Evolutionary conservation across 108 stramenopile genomes (phyloP), one percentile per base, ranked within the genome.

Genomic region (Cyclotella cryptica): DNA sequence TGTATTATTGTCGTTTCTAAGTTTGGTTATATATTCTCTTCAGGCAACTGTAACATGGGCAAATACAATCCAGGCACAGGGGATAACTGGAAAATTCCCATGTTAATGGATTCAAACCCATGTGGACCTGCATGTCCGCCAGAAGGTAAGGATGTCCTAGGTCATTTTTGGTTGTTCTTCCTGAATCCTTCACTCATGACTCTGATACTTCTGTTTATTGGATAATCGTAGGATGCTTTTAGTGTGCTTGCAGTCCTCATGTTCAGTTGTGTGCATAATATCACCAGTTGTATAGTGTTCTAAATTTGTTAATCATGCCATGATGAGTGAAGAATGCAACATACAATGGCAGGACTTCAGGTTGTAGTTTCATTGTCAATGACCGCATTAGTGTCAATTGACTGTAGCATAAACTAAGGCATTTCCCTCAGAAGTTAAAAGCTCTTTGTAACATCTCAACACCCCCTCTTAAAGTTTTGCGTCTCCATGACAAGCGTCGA

Each of bases 121-220:
- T 81, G 81, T 52, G 81, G 81, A 10, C 69, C 74, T 18, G 69
- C 69, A n/a, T 81, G 81, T 35, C 74, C 74, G 22, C 81, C 81
- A 21, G 62, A 63, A 57, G 81, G 81, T 14, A 65, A 67, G 47
- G 29, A 17, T 3, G 49, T 51, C 8, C 3, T 19, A 8, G 8
- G 19, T 22, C 24, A n/a, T n/a, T n/a, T n/a, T n/a, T n/a, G n/a
- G n/a, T n/a, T n/a, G n/a, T n/a, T n/a, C n/a, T n/a, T n/a, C n/a
- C n/a, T n/a, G n/a, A n/a, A n/a, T n/a, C n/a, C n/a, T n/a, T n/a
- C n/a, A n/a, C n/a, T n/a, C n/a, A n/a, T n/a, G n/a, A n/a, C n/a
- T n/a, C n/a, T n/a, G n/a, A n/a, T n/a, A n/a, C n/a, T 9, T 24
- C 57, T 14, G 4, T 35, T 6, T 35, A 6, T 35, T 35, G 35